Base-by-base conservation (phyloP, 1,284 basidiomycete genomes). In the Polyporus tsugae region DNA sequence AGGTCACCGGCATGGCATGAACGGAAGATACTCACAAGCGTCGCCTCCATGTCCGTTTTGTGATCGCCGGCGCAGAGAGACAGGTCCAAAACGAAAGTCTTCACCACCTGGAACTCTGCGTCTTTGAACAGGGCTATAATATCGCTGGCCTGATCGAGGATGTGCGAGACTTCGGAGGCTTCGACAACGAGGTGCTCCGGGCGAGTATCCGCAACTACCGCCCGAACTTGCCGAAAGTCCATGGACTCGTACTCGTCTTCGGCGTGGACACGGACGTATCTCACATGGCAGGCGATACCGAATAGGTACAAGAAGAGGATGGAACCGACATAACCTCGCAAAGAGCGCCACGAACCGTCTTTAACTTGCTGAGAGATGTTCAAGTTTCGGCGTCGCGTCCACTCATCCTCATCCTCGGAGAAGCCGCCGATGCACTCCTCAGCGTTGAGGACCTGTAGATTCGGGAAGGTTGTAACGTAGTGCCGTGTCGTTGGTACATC, bases 261-360 rank as follows among this genome's bases (percentile, higher is more conserved):
- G 36, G 25, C 33, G 36, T 59, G 0, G 15, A 60, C 22, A 42
- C 33, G 39, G 39, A 60, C 38, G n/a, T 25, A 39, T 2, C 39
- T 29, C 25, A 60, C 35, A 22, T 29, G 59, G 17, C 39, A 41
- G 6, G n/a, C 4, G 6, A 60, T 39, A 13, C 59, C 59, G 36
- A 60, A 38, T 39, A 60, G 6, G 59, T 60, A 60, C 13, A 60
- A 38, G 39, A 60, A 22, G 7, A 42, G 38, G 59, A 60, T 42
- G 11, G 38, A 35, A 0, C 59, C 59, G 59, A 5, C 11, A 25
- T 60, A 42, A 5, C 3, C 22, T 29, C 39, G 59, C 29, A 60
- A 17, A 25, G 38, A 17, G 29, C 36, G 10, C 59, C 39, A 60
- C n/a, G 39, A 22, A 13, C 59, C 59, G 13, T 17, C 38, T 29